Conservation (phyloP, 495 filamentous ascomycete species). For the Aspergillus kassunensis region DNA sequence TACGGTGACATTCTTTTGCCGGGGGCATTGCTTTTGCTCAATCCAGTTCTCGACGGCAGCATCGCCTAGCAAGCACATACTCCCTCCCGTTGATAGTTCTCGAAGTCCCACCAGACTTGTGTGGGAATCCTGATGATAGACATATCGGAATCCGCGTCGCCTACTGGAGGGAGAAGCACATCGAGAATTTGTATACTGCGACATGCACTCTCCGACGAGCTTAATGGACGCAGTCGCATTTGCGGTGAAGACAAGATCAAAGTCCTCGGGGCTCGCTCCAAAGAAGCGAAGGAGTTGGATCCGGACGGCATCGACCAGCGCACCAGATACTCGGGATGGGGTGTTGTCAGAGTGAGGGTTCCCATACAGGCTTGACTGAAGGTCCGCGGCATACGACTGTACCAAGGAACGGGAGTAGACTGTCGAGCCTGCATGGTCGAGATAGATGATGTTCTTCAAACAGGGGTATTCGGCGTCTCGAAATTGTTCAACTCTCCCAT, state of each 20-base stretch:
- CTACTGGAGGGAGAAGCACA: background rate
- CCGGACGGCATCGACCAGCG: constrained; percentile 57
- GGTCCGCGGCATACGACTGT: constrained; percentile 45
- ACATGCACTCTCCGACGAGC: constrained; percentile 50
- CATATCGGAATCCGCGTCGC: constrained; percentile 53
- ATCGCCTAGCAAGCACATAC: constrained; percentile 61
- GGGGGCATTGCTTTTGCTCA: background rate
- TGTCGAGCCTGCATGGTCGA: constrained; percentile 75
- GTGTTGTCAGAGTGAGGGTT: constrained; percentile 73
- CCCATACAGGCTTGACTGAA: constrained; percentile 60
- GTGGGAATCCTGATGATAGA: constrained; percentile 71
- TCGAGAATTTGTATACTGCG: background rate
- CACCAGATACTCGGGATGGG: constrained; percentile 59
- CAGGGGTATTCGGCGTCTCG: constrained; percentile 9
- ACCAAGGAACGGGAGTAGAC: constrained; percentile 56
- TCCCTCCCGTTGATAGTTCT: constrained; percentile 52
- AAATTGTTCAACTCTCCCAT: constrained; percentile 1
- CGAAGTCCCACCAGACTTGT: constrained; percentile 70
- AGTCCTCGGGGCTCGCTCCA: constrained; percentile 57
- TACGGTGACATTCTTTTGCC: constrained; percentile 40
- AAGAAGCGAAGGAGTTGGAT: constrained; percentile 57
- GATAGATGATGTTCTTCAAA: constrained; percentile 40
- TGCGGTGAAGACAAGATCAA: constrained; percentile 64
- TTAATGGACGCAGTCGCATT: constrained; percentile 70
- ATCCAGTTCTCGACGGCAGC: constrained; percentile 67